These are phyloP conservation scores for Coix lacrymajobi DNA, from an alignment of 176 grass and related monocot species.

Conservation along the genomic window DNA sequence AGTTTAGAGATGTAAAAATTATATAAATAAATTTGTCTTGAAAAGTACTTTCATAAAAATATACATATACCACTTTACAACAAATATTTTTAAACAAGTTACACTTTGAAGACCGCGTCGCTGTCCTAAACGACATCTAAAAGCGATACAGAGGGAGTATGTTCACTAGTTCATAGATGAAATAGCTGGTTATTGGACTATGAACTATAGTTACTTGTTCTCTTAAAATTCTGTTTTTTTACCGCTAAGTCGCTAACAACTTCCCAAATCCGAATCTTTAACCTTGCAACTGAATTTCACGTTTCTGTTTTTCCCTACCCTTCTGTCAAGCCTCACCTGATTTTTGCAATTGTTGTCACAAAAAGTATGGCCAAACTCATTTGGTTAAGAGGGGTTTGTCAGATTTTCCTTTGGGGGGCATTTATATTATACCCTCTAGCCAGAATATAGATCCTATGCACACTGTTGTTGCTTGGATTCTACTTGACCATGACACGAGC, in stretches of 20 bases:
- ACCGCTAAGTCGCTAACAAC: background rate
- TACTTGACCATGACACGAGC: background rate
- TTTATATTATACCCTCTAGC: background rate
- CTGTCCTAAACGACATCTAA: no score
- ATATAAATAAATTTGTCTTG: no score
- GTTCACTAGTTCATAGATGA: background rate
- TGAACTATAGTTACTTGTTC: background rate
- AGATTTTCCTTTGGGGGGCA: background rate
- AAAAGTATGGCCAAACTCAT: background rate
- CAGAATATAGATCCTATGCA: background rate
- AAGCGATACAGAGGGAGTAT: no score
- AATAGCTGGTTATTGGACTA: conserved; percentile 3
- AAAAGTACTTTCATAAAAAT: no score
- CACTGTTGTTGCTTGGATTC: background rate
- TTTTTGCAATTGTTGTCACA: background rate
- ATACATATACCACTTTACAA: no score
- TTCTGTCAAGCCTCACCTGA: background rate
- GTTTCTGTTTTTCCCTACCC: background rate
- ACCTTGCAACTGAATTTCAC: background rate
- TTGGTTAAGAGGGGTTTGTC: background rate
- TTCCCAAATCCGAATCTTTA: background rate
- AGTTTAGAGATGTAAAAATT: no score
- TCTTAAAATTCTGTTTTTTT: background rate
- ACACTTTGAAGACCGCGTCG: no score
- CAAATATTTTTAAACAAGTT: no score